Evolutionary conservation across 2,329 filamentous ascomycete genomes (phyloP).

Genomic region (Aspergillus sp.): DNA sequence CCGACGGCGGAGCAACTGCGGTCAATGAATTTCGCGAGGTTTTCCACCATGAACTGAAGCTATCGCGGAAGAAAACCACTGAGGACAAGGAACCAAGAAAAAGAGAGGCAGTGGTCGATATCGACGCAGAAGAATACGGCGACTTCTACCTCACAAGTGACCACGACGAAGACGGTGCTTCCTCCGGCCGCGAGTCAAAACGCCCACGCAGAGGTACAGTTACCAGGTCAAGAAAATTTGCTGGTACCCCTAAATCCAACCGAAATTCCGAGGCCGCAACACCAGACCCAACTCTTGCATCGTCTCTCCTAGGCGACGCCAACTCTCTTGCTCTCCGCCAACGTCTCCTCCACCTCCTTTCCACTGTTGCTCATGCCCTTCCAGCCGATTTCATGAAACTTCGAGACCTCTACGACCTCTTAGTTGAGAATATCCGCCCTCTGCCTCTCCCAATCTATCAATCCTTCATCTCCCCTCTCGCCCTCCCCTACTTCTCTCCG

Average conservation of each 20-base stretch:
- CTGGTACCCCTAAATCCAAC: slow-evolving; percentile 6
- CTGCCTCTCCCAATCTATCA: slow-evolving; percentile 48
- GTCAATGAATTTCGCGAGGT: slow-evolving; percentile 46
- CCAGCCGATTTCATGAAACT: slow-evolving; percentile 36
- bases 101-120: slow-evolving; percentile 42
- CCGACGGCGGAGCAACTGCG: slow-evolving; percentile 39
- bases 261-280: slow-evolving; percentile 4
- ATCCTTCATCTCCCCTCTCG: slow-evolving; percentile 44
- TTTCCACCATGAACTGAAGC: slow-evolving; percentile 46
- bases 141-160: slow-evolving; percentile 42
- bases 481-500: slow-evolving; percentile 41
- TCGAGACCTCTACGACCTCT: slow-evolving; percentile 44
- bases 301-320: slow-evolving; percentile 38
- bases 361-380: slow-evolving; percentile 35
- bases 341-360: slow-evolving; percentile 46
- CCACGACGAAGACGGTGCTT: slow-evolving; percentile 36
- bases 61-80: slow-evolving; percentile 9
- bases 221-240: slow-evolving; percentile 11
- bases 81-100: slow-evolving; percentile 36
- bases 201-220: slow-evolving; percentile 33
- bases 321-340: slow-evolving; percentile 44
- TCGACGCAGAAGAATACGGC: slow-evolving; percentile 47
- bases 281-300: slow-evolving; percentile 16
- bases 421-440: slow-evolving; percentile 48
- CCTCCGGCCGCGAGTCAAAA: slow-evolving; percentile 30